phyloP scores from a whole-genome alignment of 192 early-diverging fungal species.

The Phycomyces blakesleeanus region DNA sequence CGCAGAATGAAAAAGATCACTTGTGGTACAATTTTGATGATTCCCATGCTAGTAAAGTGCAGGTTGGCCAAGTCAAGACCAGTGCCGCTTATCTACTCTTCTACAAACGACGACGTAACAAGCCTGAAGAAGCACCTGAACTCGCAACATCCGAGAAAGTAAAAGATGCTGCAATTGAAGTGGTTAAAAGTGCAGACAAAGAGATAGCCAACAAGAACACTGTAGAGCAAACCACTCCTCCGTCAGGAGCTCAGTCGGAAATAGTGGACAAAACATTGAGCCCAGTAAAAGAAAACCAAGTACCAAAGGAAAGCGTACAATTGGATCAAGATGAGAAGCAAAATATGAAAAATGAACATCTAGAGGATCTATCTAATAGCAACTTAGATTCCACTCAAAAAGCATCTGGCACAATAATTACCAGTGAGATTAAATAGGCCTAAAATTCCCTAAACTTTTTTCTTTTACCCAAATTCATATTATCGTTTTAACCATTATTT shows the following conservation, averaged over 20 bases:
- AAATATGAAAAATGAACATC: too few relatives aligned
- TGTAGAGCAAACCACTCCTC: background rate
- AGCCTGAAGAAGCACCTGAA: background rate
- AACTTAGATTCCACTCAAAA: too few relatives aligned
- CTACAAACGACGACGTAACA: slow-evolving; percentile 42
- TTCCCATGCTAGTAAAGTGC: slow-evolving; percentile 48
- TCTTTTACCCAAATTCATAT: background rate
- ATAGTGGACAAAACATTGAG: too few relatives aligned
- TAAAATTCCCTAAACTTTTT: background rate
- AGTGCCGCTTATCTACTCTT: slow-evolving; percentile 60
- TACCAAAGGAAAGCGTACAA: too few relatives aligned
- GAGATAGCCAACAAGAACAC: background rate
- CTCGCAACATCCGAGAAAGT: background rate
- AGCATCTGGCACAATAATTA: too few relatives aligned
- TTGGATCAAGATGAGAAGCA: too few relatives aligned
- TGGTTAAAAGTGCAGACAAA: background rate
- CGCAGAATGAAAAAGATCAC: slow-evolving; percentile 55
- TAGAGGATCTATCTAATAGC: too few relatives aligned
- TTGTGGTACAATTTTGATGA: slow-evolving; percentile 83
- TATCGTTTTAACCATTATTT: too few relatives aligned
- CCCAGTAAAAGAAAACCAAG: too few relatives aligned
- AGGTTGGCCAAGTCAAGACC: slow-evolving; percentile 26
- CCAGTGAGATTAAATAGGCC: too few relatives aligned
- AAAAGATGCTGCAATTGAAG: background rate
- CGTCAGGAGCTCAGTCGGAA: too few relatives aligned